Base-by-base conservation (phyloP, 495 filamentous ascomycete genomes). In the Neurospora sp. region DNA sequence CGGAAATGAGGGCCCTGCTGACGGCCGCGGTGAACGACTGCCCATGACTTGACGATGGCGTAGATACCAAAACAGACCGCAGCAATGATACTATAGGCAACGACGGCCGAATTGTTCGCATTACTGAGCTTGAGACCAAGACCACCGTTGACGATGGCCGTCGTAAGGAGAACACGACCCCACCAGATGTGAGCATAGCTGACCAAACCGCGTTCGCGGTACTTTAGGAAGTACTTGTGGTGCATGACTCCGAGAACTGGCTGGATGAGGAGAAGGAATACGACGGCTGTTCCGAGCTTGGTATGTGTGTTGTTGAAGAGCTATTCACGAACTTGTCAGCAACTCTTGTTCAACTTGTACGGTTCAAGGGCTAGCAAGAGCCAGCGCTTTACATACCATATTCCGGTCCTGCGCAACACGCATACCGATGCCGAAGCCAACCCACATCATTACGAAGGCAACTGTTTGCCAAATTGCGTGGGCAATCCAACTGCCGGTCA, bases 101-200 rank as follows among this genome's bases (percentile, higher is more conserved):
- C 85, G 39, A 88, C 72, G 37, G 85, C 86, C 3, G 83, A 81
- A n/a, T 68, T 75, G 1, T 79, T 73, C 8, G 83, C 84, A 12
- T 76, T 74, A 20, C 86, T 79, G n/a, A 91, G 78, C 37, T 82
- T 72, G 16, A 93, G 83, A 1, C 92, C 92, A 5, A 93, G 79
- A 0, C 92, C 91, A 69, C 87, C 92, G 79, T 93, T 94, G 71
- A 93, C 82, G 41, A 92, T 83, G 3, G 89, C 92, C n/a, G 92
- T 75, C 4, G 85, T 76, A 35, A 94, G 84, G 41, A 92, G 74
- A 7, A 79, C 61, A 1, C 92, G 87, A 4, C 92, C 92, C 72
- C 85, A 87, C 91, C 92, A 93, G 75, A 91, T 88, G 77, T 94
- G 92, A 4, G 81, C 76, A 71, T 89, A 81, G n/a, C 86, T 87